Percentiles rank a stretch among this genome's conserved stretches.
Evolutionary conservation across 2,329 filamentous ascomycete species (phyloP).

Genomic region (Rachicladosporium sp.): DNA sequence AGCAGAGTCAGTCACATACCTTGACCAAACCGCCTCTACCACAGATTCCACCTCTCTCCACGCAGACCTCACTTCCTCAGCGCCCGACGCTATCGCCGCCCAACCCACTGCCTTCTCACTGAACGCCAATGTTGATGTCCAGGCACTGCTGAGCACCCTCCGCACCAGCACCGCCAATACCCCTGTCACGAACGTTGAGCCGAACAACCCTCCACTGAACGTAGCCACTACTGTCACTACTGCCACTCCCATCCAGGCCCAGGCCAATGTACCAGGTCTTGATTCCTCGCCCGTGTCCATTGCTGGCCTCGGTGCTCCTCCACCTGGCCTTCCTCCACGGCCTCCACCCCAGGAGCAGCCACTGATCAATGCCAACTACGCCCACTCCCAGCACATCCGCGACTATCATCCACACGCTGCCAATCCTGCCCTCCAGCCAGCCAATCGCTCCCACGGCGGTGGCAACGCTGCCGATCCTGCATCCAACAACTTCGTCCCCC

Average conservation of each 20-base stretch:
- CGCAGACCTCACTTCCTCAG: slow-evolving; percentile 3
- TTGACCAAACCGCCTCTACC: slow-evolving; percentile 3
- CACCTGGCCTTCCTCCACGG: slow-evolving; percentile 33
- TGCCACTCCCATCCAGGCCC: slow-evolving; percentile 10
- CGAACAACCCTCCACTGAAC: slow-evolving; percentile 8
- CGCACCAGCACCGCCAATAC: slow-evolving; percentile 7
- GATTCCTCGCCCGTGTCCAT: slow-evolving; percentile 24
- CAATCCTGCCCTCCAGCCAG: slow-evolving; percentile 21
- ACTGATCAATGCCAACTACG: slow-evolving; percentile 36
- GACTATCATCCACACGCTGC: slow-evolving; percentile 38
- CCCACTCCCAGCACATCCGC: slow-evolving; percentile 36
- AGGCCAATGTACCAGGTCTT: slow-evolving; percentile 17
- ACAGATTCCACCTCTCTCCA: slow-evolving; percentile 5
- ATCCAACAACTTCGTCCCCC: slow-evolving; percentile 10
- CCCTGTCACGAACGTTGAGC: not conserved
- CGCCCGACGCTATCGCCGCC: not conserved
- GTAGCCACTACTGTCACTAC: slow-evolving; percentile 14
- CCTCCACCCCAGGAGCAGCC: slow-evolving; percentile 38
- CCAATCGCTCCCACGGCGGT: too few relatives aligned
- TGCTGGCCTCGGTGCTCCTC: slow-evolving; percentile 18
- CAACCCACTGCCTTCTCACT: slow-evolving; percentile 7
- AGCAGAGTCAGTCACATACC: not conserved
- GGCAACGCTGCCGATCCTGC: slow-evolving; percentile 8
- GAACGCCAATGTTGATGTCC: slow-evolving; percentile 30
- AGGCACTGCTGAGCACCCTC: slow-evolving; percentile 34